phyloP scores from a whole-genome alignment of 2,329 filamentous ascomycete species.

The Nakataea oryzae region DNA sequence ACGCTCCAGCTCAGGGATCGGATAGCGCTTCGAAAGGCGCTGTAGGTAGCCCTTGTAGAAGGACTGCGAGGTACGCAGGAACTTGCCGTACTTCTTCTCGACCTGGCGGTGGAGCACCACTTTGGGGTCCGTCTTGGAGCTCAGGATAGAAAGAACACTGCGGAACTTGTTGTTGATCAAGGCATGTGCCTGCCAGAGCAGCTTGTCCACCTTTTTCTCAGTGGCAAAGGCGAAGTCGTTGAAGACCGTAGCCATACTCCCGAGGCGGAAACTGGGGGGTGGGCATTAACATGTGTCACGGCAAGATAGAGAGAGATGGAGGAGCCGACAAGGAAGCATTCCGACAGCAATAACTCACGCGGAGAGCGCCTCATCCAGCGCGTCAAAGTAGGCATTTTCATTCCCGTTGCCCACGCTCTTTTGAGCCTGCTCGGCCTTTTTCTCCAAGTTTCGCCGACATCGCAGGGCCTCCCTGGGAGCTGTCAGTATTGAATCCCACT shows the following conservation, averaged over 20 bases:
- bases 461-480: background rate
- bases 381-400: background rate
- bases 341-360: background rate
- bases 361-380: background rate
- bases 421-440: background rate
- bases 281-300: background rate
- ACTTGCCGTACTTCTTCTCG: conserved; percentile 71
- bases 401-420: conserved; percentile 1
- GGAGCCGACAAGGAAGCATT: background rate
- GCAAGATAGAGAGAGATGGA: background rate
- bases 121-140: conserved; percentile 24
- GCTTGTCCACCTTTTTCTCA: conserved; percentile 53
- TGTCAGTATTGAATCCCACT: background rate
- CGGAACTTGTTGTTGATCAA: conserved; percentile 72
- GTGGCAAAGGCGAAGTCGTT: conserved; percentile 58
- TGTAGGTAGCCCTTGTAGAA: conserved; percentile 86
- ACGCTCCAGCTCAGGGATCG: conserved; percentile 27
- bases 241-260: conserved; percentile 64
- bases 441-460: background rate
- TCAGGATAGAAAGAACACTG: conserved; percentile 50
- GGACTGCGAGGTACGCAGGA: conserved; percentile 76
- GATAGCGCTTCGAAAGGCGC: conserved; percentile 54
- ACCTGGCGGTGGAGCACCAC: conserved; percentile 63
- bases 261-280: conserved; percentile 50
- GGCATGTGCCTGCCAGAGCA: conserved; percentile 71